phyloP scores from a whole-genome alignment of 1,284 basidiomycete species.

The Moniliophthora roreri region DNA sequence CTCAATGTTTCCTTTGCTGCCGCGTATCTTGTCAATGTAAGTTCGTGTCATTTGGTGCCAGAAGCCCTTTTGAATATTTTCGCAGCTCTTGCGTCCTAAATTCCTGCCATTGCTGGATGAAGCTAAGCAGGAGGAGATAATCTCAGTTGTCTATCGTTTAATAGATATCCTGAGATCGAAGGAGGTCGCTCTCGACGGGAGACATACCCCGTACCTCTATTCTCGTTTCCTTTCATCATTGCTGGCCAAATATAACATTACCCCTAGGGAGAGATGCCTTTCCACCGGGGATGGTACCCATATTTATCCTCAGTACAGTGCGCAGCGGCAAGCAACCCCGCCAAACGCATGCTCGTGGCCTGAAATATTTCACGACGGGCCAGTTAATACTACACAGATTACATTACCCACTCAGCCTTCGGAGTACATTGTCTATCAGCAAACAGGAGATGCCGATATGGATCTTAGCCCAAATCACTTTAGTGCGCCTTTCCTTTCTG shows the following conservation, averaged over 20 bases:
- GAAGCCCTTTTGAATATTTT: slow-evolving; percentile 2
- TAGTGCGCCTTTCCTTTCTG: slow-evolving; percentile 7
- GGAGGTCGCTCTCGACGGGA: slow-evolving; percentile 46
- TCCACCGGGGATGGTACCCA: slow-evolving; percentile 7
- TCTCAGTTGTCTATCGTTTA: slow-evolving; percentile 40
- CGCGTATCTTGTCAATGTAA: slow-evolving; percentile 56
- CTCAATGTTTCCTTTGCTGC: slow-evolving; percentile 61
- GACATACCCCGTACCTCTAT: slow-evolving; percentile 52
- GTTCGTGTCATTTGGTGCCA: slow-evolving; percentile 15
- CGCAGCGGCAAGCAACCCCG: slow-evolving; percentile 23
- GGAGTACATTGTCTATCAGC: slow-evolving; percentile 22
- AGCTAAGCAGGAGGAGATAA: slow-evolving; percentile 40
- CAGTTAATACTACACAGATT: slow-evolving; percentile 11
- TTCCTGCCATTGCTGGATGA: slow-evolving; percentile 41
- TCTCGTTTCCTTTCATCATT: slow-evolving; percentile 50
- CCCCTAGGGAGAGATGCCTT: slow-evolving; percentile 10
- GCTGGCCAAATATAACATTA: slow-evolving; percentile 38
- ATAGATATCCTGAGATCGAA: slow-evolving; percentile 46
- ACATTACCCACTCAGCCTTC: slow-evolving; percentile 11
- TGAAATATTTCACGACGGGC: slow-evolving; percentile 27
- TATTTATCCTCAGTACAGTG: slow-evolving; percentile 11
- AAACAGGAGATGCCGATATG: slow-evolving; percentile 32
- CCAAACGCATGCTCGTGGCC: slow-evolving; percentile 38
- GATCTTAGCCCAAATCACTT: slow-evolving; percentile 44
- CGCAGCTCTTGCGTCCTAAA: slow-evolving; percentile 49